A percentile compares a stretch with the other conserved stretches of the same genome.
Evolutionary conservation across 345 rosid genomes (phyloP).

Genomic region (Populus tremula): DNA sequence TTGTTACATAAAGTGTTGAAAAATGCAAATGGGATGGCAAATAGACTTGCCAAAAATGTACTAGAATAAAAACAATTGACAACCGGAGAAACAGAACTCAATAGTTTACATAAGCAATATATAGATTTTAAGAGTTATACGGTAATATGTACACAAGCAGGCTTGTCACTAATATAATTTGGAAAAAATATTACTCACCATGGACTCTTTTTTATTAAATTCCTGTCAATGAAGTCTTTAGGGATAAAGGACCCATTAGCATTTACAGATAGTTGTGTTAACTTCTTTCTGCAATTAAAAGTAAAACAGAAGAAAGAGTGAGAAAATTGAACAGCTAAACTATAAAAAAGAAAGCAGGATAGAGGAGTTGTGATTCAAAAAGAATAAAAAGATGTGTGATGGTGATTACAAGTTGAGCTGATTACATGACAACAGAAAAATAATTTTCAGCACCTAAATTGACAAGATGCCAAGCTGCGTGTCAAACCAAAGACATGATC

Average conservation of each 20-base stretch:
- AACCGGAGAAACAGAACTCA: not conserved
- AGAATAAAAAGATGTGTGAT: not conserved
- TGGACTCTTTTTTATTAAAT: constrained; percentile 55
- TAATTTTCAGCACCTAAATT: constrained; percentile 49
- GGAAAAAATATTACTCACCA: constrained; percentile 44
- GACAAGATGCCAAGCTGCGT: constrained; percentile 82
- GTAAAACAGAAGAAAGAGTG: constrained; percentile 5
- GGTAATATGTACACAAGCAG: not conserved
- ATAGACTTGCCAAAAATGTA: not conserved
- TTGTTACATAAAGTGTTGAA: not conserved
- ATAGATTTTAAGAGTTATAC: not conserved
- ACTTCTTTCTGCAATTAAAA: constrained; percentile 61
- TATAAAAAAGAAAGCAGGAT: not conserved
- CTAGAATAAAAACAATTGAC: not conserved
- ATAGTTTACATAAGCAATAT: not conserved
- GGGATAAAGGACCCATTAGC: constrained; percentile 72
- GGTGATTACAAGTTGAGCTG: not conserved
- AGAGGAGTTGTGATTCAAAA: not conserved
- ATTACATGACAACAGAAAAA: not conserved
- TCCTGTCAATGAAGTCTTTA: constrained; percentile 54
- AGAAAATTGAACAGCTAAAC: constrained; percentile 3
- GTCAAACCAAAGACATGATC: constrained; percentile 86
- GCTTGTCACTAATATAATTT: not conserved
- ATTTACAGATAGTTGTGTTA: constrained; percentile 61
- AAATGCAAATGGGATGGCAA: not conserved